Conservation (phyloP, 2,329 filamentous ascomycete genomes). For the Sordariomycetes sp. region DNA sequence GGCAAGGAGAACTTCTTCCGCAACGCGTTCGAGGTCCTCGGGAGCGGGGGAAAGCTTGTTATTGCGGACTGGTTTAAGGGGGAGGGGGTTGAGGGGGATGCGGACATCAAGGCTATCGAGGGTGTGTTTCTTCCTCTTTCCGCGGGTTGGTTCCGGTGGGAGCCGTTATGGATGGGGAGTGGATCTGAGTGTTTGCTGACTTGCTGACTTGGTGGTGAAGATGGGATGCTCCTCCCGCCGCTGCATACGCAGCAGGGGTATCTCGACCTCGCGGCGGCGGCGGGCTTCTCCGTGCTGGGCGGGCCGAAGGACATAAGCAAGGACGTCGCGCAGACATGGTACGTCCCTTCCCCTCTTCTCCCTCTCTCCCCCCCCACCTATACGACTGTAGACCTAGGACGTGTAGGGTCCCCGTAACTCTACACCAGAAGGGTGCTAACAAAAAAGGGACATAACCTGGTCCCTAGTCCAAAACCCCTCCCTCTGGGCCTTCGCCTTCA, state of each 20-base stretch:
- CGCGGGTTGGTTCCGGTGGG: not conserved
- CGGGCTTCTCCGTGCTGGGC: slow-evolving; percentile 32
- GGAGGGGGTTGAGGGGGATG: slow-evolving; percentile 27
- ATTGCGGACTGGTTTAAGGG: slow-evolving; percentile 53
- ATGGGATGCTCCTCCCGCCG: slow-evolving; percentile 50
- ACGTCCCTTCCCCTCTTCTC: slow-evolving; percentile 6
- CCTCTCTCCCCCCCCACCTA: not conserved
- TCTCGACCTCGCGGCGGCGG: slow-evolving; percentile 33
- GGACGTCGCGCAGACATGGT: slow-evolving; percentile 51
- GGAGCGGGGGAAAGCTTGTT: slow-evolving; percentile 37
- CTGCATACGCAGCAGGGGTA: slow-evolving; percentile 44
- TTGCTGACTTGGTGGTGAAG: slow-evolving; percentile 16
- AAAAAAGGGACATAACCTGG: slow-evolving; percentile 50
- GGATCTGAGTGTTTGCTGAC: not conserved
- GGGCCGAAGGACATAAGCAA: slow-evolving; percentile 45
- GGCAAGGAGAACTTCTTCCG: slow-evolving; percentile 48
- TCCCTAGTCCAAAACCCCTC: slow-evolving; percentile 46
- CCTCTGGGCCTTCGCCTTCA: slow-evolving; percentile 50
- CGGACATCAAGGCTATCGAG: slow-evolving; percentile 49
- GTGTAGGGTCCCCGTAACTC: too few relatives aligned
- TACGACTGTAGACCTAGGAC: not conserved
- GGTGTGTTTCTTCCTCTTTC: slow-evolving; percentile 18
- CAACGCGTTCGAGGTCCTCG: slow-evolving; percentile 38
- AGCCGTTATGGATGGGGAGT: not conserved
- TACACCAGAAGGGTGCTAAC: not conserved